Evolutionary conservation across 164 flowering plant genomes (phyloP).

Genomic region (Piper longum): DNA sequence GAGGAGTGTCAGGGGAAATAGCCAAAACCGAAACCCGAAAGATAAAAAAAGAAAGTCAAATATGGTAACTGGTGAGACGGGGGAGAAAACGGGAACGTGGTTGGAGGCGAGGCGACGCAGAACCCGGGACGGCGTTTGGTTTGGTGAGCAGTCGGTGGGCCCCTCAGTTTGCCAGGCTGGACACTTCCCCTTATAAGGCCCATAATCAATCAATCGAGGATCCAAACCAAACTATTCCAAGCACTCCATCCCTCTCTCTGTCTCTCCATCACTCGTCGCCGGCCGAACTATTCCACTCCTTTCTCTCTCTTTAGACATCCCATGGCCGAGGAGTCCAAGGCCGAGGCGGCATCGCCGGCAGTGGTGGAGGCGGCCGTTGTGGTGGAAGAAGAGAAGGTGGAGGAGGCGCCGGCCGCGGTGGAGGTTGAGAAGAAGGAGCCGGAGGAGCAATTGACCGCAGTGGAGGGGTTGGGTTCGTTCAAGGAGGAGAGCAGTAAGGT

Average conservation of each 20-base stretch:
- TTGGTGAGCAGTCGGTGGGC: slow-evolving; percentile 1
- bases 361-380: slow-evolving; percentile 8
- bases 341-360: slow-evolving; percentile 10
- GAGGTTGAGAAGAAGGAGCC: slow-evolving; percentile 4
- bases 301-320: neutral
- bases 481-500: slow-evolving; percentile 78
- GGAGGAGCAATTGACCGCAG: slow-evolving; percentile 3
- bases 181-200: neutral
- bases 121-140: neutral
- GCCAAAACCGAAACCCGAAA: too few species aligned
- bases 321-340: slow-evolving; percentile 33
- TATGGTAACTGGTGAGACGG: too few species aligned
- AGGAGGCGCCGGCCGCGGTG: slow-evolving; percentile 12
- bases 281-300: too few species aligned
- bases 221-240: neutral
- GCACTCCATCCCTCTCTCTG: neutral
- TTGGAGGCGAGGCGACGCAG: too few species aligned
- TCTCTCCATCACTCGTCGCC: too few species aligned
- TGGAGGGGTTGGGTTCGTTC: slow-evolving; percentile 49
- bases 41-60: too few species aligned
- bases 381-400: slow-evolving; percentile 10
- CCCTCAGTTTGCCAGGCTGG: slow-evolving; percentile 5
- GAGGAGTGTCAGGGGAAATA: too few species aligned
- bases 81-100: too few species aligned
- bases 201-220: neutral